A percentile compares a stretch with the other conserved stretches of the same genome.
Conservation (phyloP, 2,329 filamentous ascomycete species). For the Teratosphaeria nubilosa region DNA sequence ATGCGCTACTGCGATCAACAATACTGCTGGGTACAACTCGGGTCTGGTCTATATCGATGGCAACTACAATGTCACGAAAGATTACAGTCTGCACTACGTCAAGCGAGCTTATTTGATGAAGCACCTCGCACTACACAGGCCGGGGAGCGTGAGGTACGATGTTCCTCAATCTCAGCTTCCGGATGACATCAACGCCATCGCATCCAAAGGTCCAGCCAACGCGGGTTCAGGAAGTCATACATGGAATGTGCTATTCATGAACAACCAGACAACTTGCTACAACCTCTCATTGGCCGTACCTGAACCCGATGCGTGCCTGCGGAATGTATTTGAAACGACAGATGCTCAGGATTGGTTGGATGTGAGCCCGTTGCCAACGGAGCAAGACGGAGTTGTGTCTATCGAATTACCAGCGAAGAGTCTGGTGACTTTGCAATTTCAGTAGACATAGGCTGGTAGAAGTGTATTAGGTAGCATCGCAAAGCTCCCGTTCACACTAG, state of each 20-base stretch:
- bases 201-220: not conserved
- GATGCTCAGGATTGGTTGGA: not conserved
- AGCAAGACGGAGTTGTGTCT: not conserved
- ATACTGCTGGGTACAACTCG: slow-evolving; percentile 10
- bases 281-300: slow-evolving; percentile 2
- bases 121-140: slow-evolving; percentile 9
- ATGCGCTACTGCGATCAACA: slow-evolving; percentile 8
- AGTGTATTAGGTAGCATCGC: not conserved
- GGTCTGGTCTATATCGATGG: slow-evolving; percentile 8
- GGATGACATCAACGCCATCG: slow-evolving; percentile 7
- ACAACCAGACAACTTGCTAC: slow-evolving; percentile 6
- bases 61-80: slow-evolving; percentile 8
- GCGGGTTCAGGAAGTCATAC: not conserved
- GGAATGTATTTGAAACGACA: slow-evolving; percentile 4
- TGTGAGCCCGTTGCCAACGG: not conserved
- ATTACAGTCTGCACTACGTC: slow-evolving; percentile 8
- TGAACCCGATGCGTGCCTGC: not conserved
- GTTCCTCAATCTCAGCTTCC: slow-evolving; percentile 5
- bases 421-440: not conserved
- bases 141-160: slow-evolving; percentile 7
- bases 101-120: slow-evolving; percentile 11
- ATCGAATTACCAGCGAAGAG: not conserved
- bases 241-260: slow-evolving; percentile 9
- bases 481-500: not conserved
- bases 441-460: not conserved